Percentiles rank a stretch among this genome's conserved stretches.
Conservation (phyloP, 495 filamentous ascomycete species). For the Neurospora sp. region DNA sequence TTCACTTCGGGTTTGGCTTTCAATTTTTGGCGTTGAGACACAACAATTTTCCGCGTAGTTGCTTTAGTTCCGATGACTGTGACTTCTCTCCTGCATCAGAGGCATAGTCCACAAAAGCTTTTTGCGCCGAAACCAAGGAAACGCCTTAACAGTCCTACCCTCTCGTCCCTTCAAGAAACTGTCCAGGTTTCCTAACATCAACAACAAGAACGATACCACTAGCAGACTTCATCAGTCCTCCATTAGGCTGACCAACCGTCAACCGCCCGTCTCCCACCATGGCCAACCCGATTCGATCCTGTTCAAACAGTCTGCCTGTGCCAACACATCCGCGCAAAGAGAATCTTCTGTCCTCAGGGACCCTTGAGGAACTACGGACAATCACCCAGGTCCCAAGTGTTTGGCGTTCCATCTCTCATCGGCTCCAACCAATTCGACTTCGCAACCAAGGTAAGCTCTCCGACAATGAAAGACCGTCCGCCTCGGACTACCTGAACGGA, state of each 20-base stretch:
- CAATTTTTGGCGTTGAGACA: no score
- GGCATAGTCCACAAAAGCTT: no score
- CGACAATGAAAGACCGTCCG: background rate
- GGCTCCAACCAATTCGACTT: slow-evolving; percentile 24
- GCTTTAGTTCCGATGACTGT: no score
- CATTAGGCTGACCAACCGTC: background rate
- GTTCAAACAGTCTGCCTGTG: background rate
- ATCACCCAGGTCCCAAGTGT: slow-evolving; percentile 17
- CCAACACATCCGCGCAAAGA: slow-evolving; percentile 9
- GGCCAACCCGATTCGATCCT: slow-evolving; percentile 14
- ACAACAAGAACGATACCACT: background rate
- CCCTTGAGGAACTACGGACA: slow-evolving; percentile 16
- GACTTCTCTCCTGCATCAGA: no score
- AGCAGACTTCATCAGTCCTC: background rate
- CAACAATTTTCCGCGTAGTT: no score
- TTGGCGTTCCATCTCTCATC: slow-evolving; percentile 7
- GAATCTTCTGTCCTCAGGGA: slow-evolving; percentile 12
- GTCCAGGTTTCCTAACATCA: background rate
- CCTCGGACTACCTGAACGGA: slow-evolving; percentile 36
- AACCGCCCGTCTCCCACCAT: slow-evolving; percentile 4
- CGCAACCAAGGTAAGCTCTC: slow-evolving; percentile 12
- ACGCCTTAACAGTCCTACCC: background rate
- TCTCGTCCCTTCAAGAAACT: background rate
- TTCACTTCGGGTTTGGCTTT: no score
- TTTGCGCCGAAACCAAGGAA: no score